Percentiles rank a stretch among this genome's conserved stretches.
Evolutionary conservation across 805 yeast genomes (phyloP).

Genomic region (Candida ulmi): DNA sequence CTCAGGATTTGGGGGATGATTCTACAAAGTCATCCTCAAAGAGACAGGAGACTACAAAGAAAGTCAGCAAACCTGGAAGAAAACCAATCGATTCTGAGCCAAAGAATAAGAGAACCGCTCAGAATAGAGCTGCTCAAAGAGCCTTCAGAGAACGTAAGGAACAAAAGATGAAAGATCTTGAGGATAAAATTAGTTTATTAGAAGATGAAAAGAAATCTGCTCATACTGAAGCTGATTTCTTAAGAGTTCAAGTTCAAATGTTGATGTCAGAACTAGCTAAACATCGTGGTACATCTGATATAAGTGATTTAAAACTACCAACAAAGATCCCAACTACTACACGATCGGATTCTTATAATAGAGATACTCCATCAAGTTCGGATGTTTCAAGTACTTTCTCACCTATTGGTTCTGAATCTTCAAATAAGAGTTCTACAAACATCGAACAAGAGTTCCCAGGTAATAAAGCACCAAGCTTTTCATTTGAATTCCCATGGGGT

Average conservation of each 20-base stretch:
- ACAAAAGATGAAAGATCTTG: conserved; percentile 76
- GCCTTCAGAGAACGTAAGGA: conserved; percentile 96
- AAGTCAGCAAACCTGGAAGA: conserved; percentile 62
- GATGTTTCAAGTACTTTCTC: conserved; percentile 15
- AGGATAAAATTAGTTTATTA: conserved; percentile 64
- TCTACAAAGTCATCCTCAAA: conserved; percentile 8
- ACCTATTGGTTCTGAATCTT: conserved; percentile 11
- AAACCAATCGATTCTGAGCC: conserved; percentile 77
- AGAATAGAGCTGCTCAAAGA: conserved; percentile 97
- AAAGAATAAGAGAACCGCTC: conserved; percentile 88
- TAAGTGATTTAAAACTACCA: conserved; percentile 24
- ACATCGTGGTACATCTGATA: conserved; percentile 37
- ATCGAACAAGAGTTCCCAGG: background rate
- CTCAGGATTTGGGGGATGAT: conserved; percentile 5
- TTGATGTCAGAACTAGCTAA: conserved; percentile 66
- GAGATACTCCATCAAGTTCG: conserved; percentile 7
- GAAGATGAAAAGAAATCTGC: conserved; percentile 70
- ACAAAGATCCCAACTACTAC: background rate
- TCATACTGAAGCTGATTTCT: conserved; percentile 63
- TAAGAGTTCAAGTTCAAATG: conserved; percentile 70
- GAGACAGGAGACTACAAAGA: conserved; percentile 22
- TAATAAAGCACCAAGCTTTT: conserved; percentile 24
- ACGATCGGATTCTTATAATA: background rate
- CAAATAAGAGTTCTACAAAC: background rate
- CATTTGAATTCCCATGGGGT: conserved; percentile 54